Evolutionary conservation across 768 basidiomycete species (phyloP).

Genomic region (Lactarius indigo): DNA sequence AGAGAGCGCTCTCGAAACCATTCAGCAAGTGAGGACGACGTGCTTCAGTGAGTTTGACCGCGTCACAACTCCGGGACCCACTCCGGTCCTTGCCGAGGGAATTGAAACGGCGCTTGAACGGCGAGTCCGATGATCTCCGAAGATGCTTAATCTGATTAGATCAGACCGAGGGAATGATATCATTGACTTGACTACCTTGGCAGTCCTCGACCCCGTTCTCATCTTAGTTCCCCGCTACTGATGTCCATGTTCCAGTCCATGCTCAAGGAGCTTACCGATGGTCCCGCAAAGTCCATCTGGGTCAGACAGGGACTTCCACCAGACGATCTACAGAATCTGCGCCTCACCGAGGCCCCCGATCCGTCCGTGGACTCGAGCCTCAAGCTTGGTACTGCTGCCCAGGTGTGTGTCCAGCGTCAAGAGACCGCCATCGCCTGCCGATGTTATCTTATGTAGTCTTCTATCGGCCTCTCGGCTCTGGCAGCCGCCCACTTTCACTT

Average conservation of each 20-base stretch:
- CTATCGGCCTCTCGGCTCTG: slow-evolving; percentile 50
- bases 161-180: neutral
- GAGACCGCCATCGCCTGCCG: too few relatives aligned
- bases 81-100: slow-evolving; percentile 4
- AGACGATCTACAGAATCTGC: slow-evolving; percentile 37
- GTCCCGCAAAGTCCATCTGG: slow-evolving; percentile 38
- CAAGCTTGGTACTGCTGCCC: slow-evolving; percentile 49
- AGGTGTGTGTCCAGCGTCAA: slow-evolving; percentile 41
- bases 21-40: slow-evolving; percentile 33
- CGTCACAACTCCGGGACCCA: slow-evolving; percentile 7
- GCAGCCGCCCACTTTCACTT: slow-evolving; percentile 49
- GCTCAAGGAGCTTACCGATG: slow-evolving; percentile 14
- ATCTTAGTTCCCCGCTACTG: neutral
- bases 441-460: slow-evolving; percentile 29
- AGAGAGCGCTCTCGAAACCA: slow-evolving; percentile 37
- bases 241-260: slow-evolving; percentile 11
- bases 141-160: neutral
- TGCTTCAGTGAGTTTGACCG: slow-evolving; percentile 31
- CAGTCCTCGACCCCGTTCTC: neutral
- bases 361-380: slow-evolving; percentile 51
- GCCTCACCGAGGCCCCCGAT: slow-evolving; percentile 39
- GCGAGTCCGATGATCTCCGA: neutral
- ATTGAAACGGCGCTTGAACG: slow-evolving; percentile 3
- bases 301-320: slow-evolving; percentile 38
- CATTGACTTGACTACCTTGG: neutral